These are phyloP conservation scores for Metarhizium anisopliae DNA, from an alignment of 2,329 filamentous ascomycete genomes.

Conservation along the genomic window DNA sequence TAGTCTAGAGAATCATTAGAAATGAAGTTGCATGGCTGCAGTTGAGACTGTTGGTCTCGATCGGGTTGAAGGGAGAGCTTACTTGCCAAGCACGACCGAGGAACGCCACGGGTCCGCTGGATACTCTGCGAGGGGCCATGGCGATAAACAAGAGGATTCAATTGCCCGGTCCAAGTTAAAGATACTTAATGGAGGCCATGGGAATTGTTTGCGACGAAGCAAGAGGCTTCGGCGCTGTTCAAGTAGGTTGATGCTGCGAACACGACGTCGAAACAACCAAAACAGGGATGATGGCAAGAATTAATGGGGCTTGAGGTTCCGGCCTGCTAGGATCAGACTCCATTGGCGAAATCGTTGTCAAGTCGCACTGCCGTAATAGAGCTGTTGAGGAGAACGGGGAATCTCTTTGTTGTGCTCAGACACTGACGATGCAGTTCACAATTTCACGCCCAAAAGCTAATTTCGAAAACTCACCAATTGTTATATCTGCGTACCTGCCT, in stretches of 20 bases:
- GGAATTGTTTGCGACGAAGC: neutral
- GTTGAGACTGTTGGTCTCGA: neutral
- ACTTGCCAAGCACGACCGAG: constrained; percentile 7
- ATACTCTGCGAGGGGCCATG: constrained; percentile 3
- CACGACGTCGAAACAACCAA: neutral
- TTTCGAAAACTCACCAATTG: too few species aligned
- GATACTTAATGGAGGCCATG: neutral
- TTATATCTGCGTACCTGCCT: too few species aligned
- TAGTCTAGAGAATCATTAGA: constrained; percentile 4
- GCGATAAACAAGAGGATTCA: neutral
- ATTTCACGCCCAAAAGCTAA: too few species aligned
- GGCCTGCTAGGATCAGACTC: too few species aligned
- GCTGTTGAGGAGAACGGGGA: too few species aligned
- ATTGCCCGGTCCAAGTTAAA: neutral
- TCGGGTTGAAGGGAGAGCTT: neutral
- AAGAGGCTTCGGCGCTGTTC: neutral
- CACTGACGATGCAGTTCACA: too few species aligned
- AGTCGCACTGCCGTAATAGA: too few species aligned
- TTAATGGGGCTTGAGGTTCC: neutral
- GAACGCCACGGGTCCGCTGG: neutral
- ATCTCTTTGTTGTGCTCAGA: too few species aligned
- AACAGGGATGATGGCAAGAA: neutral
- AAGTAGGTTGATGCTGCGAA: neutral
- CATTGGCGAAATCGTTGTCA: too few species aligned
- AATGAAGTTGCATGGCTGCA: neutral